Evolutionary conservation across 139 green algal species (phyloP).

Genomic region (Chlamydomonas sp.): DNA sequence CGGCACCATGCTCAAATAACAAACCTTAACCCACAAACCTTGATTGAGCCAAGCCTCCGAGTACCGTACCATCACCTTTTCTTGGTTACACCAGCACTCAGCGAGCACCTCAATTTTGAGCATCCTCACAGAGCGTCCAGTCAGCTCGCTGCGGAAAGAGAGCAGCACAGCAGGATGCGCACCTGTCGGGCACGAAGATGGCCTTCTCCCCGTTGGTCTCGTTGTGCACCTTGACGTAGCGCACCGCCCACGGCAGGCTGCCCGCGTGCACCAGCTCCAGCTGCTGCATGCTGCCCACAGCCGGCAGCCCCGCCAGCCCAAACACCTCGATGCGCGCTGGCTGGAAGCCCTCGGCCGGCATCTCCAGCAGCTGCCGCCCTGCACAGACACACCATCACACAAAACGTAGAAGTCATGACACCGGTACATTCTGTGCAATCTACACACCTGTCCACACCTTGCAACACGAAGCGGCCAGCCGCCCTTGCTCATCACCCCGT

Average conservation of each 20-base stretch:
- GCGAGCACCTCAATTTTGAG: no score
- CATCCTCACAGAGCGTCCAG: no score
- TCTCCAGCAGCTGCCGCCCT: conserved; percentile 41
- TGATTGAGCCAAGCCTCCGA: no score
- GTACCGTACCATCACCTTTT: no score
- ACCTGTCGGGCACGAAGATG: conserved; percentile 46
- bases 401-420: no score
- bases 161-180: not conserved
- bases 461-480: not conserved
- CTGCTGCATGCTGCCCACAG: conserved; percentile 45
- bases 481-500: not conserved
- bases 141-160: no score
- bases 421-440: not conserved
- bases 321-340: conserved; percentile 47
- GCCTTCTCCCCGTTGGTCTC: conserved; percentile 45
- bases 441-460: no score
- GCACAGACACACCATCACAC: not conserved
- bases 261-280: conserved; percentile 49
- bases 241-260: conserved; percentile 38
- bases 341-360: conserved; percentile 46
- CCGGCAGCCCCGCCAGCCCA: conserved; percentile 27
- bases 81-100: no score
- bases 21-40: not conserved
- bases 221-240: conserved; percentile 51
- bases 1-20: not conserved